Evolutionary conservation across 768 basidiomycete genomes (phyloP).

Genomic region (Cystofilobasidium bisporidii): DNA sequence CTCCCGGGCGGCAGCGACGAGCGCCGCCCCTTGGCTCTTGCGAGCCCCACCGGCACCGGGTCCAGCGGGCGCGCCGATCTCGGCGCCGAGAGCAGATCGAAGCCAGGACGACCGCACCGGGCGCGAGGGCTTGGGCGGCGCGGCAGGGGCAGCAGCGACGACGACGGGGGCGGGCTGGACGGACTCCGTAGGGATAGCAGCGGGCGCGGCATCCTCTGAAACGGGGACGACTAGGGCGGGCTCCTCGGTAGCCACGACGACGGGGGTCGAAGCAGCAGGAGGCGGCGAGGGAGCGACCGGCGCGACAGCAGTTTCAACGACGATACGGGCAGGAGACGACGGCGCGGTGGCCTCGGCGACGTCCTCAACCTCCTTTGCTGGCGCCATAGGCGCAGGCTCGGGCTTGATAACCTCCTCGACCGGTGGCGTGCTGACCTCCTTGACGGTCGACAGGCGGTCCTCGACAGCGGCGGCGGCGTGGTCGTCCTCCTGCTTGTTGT

Average conservation of each 20-base stretch:
- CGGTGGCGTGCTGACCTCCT: neutral
- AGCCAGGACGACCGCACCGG: neutral
- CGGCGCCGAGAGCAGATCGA: neutral
- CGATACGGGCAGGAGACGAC: too few relatives aligned
- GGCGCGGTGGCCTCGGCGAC: too few relatives aligned
- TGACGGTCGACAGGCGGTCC: neutral
- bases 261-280: too few relatives aligned
- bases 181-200: too few relatives aligned
- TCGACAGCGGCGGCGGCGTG: neutral
- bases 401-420: too few relatives aligned
- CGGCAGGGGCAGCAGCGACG: neutral
- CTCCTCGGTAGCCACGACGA: too few relatives aligned
- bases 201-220: too few relatives aligned
- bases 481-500: neutral
- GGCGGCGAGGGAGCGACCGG: too few relatives aligned
- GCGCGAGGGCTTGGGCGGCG: neutral
- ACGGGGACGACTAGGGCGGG: too few relatives aligned
- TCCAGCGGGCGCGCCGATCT: neutral
- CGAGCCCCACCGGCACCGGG: neutral
- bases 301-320: too few relatives aligned
- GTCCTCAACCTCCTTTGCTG: too few relatives aligned
- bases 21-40: neutral
- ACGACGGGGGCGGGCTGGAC: neutral
- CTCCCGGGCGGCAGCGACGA: neutral
- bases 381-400: too few relatives aligned